Percentiles rank a stretch among this genome's conserved stretches.
phyloP scores from a whole-genome alignment of 345 rosid genomes.

The Nasturtium officinale region DNA sequence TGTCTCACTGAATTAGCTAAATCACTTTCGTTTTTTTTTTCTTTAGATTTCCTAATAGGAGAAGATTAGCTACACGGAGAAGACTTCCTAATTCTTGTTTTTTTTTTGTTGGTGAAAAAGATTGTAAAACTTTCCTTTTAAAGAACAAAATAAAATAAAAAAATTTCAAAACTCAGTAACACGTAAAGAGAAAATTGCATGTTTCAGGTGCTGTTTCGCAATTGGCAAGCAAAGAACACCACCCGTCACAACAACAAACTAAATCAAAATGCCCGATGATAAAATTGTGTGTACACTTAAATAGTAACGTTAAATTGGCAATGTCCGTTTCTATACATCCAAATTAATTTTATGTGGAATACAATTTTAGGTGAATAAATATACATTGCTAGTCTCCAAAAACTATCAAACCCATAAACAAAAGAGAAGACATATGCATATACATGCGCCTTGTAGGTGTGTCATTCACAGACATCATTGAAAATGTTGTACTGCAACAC shows the following conservation, averaged over 20 bases:
- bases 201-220: conserved; percentile 11
- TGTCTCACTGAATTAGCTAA: no score
- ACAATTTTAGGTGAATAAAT: conserved; percentile 20
- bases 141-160: no score
- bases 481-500: conserved; percentile 21
- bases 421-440: conserved; percentile 29
- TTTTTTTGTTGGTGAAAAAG: no score
- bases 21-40: no score
- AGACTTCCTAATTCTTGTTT: no score
- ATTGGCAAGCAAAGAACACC: conserved; percentile 16
- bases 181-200: background rate
- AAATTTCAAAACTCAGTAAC: background rate
- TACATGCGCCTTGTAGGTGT: conserved; percentile 32
- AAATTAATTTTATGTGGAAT: background rate
- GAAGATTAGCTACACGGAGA: no score
- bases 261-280: background rate
- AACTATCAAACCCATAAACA: conserved; percentile 19
- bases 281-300: background rate
- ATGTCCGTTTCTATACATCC: conserved; percentile 22
- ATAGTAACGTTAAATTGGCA: background rate
- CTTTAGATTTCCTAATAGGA: no score
- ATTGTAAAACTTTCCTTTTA: no score
- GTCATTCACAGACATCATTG: conserved; percentile 20
- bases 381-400: background rate
- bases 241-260: background rate